phyloP scores from a whole-genome alignment of 176 grass and related monocot genomes.

The Canna indica region DNA sequence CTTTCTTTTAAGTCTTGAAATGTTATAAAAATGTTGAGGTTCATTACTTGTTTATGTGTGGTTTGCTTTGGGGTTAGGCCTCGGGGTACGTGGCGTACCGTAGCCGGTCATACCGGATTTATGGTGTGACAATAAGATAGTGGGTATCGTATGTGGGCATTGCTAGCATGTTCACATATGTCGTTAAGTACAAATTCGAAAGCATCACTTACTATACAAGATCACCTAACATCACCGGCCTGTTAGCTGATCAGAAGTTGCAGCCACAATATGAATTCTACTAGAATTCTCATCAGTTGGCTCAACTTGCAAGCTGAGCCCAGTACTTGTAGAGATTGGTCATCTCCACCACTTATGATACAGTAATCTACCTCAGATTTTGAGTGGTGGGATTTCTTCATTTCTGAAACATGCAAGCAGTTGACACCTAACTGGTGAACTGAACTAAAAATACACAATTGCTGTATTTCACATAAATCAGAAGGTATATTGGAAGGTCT shows the following conservation, averaged over 20 bases:
- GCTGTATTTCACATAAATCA: slow-evolving; percentile 42
- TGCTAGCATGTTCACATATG: too few relatives aligned
- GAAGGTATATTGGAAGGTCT: slow-evolving; percentile 19
- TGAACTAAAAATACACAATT: slow-evolving; percentile 30
- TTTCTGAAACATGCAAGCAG: slow-evolving; percentile 50
- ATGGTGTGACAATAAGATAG: too few relatives aligned
- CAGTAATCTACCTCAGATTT: slow-evolving; percentile 30
- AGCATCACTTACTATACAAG: too few relatives aligned
- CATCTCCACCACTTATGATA: slow-evolving; percentile 72
- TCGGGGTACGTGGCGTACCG: too few relatives aligned
- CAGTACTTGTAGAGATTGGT: slow-evolving; percentile 62
- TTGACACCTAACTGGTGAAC: slow-evolving; percentile 91
- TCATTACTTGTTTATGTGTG: too few relatives aligned
- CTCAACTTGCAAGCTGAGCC: slow-evolving; percentile 26
- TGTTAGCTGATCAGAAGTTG: neutral
- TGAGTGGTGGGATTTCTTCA: slow-evolving; percentile 6
- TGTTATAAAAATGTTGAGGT: too few relatives aligned
- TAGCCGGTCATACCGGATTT: too few relatives aligned
- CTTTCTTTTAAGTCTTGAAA: too few relatives aligned
- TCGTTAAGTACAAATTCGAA: neutral
- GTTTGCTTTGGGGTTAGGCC: too few relatives aligned
- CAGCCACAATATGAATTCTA: neutral
- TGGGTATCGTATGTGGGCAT: too few relatives aligned
- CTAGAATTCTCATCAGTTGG: neutral
- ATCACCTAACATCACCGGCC: too few relatives aligned